A percentile compares a stretch with the other conserved stretches of the same genome.
These are phyloP conservation scores for Candida ponderosae DNA, from an alignment of 805 yeast species.

Conservation along the genomic window DNA sequence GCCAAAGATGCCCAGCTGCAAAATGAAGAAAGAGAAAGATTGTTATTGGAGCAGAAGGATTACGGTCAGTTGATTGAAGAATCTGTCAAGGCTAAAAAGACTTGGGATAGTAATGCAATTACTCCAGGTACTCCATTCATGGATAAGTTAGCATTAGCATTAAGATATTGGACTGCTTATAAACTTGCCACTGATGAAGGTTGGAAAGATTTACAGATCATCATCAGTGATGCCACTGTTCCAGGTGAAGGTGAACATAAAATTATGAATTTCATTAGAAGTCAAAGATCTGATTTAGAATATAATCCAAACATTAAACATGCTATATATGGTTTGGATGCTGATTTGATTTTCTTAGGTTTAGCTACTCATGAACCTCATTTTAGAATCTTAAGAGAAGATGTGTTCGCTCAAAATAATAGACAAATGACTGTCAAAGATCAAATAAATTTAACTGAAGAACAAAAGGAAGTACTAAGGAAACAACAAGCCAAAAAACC, in stretches of 20 bases:
- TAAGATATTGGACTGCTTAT: constrained; percentile 89
- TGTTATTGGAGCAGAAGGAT: constrained; percentile 22
- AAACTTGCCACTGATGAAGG: constrained; percentile 86
- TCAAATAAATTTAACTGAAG: constrained; percentile 52
- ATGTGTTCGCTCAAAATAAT: constrained; percentile 71
- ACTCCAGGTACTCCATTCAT: constrained; percentile 99
- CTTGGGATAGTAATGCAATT: constrained; percentile 94
- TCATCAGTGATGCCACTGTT: constrained; percentile 90
- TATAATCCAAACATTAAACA: constrained; percentile 93
- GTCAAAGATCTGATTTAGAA: constrained; percentile 79
- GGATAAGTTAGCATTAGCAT: constrained; percentile 77
- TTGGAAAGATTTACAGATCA: constrained; percentile 84
- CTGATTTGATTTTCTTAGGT: constrained; percentile 92
- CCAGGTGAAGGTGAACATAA: constrained; percentile 99
- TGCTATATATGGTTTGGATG: constrained; percentile 95
- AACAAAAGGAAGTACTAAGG: constrained; percentile 32
- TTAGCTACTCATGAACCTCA: constrained; percentile 98
- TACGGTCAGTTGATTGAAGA: constrained; percentile 67
- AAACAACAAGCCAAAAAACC: constrained; percentile 53
- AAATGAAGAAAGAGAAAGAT: constrained; percentile 56
- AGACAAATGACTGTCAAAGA: constrained; percentile 37
- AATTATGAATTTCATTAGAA: constrained; percentile 90
- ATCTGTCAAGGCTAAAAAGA: constrained; percentile 60
- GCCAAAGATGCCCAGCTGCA: constrained; percentile 86
- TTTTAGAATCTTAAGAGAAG: constrained; percentile 89